A percentile compares a stretch with the other conserved stretches of the same genome.
Evolutionary conservation across 2,329 filamentous ascomycete species (phyloP).

Genomic region (Colletotrichum sp.): DNA sequence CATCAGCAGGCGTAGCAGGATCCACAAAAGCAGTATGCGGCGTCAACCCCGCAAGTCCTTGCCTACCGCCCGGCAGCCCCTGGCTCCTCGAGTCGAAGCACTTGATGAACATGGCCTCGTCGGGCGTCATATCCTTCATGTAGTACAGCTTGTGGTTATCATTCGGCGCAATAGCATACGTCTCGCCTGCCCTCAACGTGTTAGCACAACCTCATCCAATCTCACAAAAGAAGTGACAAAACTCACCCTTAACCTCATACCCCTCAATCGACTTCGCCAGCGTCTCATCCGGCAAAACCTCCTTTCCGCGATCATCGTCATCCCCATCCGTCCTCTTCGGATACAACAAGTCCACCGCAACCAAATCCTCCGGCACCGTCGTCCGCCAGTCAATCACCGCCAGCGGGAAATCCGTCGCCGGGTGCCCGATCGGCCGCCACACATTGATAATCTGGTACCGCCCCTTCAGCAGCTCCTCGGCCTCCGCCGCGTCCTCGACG

Average conservation of each 20-base stretch:
- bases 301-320: slow-evolving; percentile 61
- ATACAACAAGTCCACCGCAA: slow-evolving; percentile 68
- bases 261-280: slow-evolving; percentile 56
- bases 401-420: slow-evolving; percentile 67
- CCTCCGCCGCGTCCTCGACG: slow-evolving; percentile 49
- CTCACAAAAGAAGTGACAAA: neutral
- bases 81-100: slow-evolving; percentile 57
- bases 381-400: slow-evolving; percentile 70
- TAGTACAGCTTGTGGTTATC: slow-evolving; percentile 68
- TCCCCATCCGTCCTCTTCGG: slow-evolving; percentile 45
- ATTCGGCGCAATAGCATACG: slow-evolving; percentile 62
- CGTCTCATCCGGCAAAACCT: slow-evolving; percentile 54
- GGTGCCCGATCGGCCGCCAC: slow-evolving; percentile 70
- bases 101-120: slow-evolving; percentile 55
- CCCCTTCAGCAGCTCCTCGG: slow-evolving; percentile 58
- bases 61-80: slow-evolving; percentile 46
- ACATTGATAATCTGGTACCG: slow-evolving; percentile 75
- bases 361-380: slow-evolving; percentile 61
- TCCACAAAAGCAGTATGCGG: slow-evolving; percentile 63
- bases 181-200: slow-evolving; percentile 53
- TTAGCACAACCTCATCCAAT: neutral
- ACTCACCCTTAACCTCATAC: slow-evolving; percentile 57
- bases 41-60: slow-evolving; percentile 50
- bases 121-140: slow-evolving; percentile 68
- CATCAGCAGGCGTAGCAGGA: slow-evolving; percentile 69